Evolutionary conservation across 2,329 filamentous ascomycete genomes (phyloP).

Genomic region (Blastomyces silverae): DNA sequence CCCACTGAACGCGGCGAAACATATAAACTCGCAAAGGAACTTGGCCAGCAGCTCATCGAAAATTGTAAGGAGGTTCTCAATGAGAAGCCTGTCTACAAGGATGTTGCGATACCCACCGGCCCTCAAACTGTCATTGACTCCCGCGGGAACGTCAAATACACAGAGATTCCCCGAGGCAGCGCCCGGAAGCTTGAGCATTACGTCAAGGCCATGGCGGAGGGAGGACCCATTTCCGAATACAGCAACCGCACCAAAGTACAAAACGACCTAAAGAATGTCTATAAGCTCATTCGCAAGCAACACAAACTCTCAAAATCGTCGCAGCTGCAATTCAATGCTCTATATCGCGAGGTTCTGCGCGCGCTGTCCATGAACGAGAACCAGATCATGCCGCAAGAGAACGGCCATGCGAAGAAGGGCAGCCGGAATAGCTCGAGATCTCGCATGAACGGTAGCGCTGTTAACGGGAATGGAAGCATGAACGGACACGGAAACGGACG

Average conservation of each 20-base stretch:
- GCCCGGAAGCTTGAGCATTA: constrained; percentile 98
- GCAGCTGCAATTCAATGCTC: constrained; percentile 88
- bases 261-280: constrained; percentile 87
- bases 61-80: constrained; percentile 93
- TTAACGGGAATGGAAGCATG: not conserved
- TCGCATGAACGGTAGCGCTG: constrained; percentile 4
- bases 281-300: constrained; percentile 97
- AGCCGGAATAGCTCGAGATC: constrained; percentile 43
- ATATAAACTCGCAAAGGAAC: constrained; percentile 93
- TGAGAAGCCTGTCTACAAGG: constrained; percentile 84
- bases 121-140: constrained; percentile 89
- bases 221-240: constrained; percentile 97
- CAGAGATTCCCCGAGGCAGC: constrained; percentile 77
- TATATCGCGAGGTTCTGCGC: constrained; percentile 90
- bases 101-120: constrained; percentile 84
- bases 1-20: constrained; percentile 95
- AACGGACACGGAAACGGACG: constrained; percentile 18
- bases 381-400: constrained; percentile 88
- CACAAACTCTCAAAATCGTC: constrained; percentile 96
- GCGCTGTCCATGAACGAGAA: constrained; percentile 96
- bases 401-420: constrained; percentile 55
- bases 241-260: constrained; percentile 98
- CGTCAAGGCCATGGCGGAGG: constrained; percentile 96
- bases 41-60: constrained; percentile 87
- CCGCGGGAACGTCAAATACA: constrained; percentile 85